Base-by-base conservation (phyloP, 768 basidiomycete genomes). In the Naematelia aurantialba region DNA sequence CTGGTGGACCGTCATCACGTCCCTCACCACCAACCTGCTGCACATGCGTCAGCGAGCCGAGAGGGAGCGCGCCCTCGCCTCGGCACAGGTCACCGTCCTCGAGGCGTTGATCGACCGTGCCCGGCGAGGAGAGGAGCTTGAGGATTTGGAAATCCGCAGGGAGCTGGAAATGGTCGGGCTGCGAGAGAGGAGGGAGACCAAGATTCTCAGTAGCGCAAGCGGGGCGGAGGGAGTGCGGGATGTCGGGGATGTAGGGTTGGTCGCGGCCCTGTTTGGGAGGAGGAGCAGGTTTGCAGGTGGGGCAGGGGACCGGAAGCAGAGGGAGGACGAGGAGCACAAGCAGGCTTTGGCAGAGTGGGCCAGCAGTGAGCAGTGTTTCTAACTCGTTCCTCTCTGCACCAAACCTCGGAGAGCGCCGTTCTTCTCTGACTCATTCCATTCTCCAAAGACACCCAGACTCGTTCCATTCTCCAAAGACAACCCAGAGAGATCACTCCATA, bases 141-240 rank as follows among this genome's bases (percentile, higher is more conserved):
- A 49, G 26, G 68, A 72, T 31, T 67, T 63, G 19, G 69, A 72
- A 27, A 53, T 77, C 10, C 68, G 75, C 54, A 61, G 75, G 29
- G 71, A 74, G 46, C 52, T 78, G 49, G 75, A 76, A 61, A 67
- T 77, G 63, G 78, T 78, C 12, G 78, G 78, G 10, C 50, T 78
- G 22, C 65, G 72, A 30, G 75, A 77, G n/a, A 68, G 54, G 30
- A 50, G 60, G 19, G 49, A 67, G 42, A 58, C 63, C 4, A 63
- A 56, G 30, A 69, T 63, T 3, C 26, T 66, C 0, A 66, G 63
- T 0, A 25, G 47, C 13, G 68, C n/a, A n/a, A n/a, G n/a, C n/a
- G n/a, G n/a, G n/a, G n/a, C n/a, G n/a, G n/a, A n/a, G n/a, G n/a
- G 42, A 19, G 56, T 69, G 53, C 30, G 27, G 2, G 72, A 73